phyloP scores from a whole-genome alignment of 345 rosid species.

The Ceriops zippeliana region DNA sequence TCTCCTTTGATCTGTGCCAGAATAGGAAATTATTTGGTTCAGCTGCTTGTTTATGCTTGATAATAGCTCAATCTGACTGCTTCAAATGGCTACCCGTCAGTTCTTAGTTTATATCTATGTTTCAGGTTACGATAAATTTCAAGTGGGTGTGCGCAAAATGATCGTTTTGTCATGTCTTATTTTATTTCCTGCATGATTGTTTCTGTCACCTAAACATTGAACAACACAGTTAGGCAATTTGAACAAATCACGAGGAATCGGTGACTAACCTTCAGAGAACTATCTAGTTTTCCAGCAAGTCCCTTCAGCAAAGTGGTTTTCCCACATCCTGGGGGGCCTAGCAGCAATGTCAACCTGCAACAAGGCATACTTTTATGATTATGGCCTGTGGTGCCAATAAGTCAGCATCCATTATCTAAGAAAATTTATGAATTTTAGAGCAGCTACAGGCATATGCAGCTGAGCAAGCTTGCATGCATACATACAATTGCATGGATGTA shows the following conservation, averaged over 20 bases:
- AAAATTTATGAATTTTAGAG: not conserved
- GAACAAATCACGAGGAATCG: not conserved
- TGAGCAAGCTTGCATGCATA: no score
- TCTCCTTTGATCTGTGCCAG: slow-evolving; percentile 30
- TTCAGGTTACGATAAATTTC: not conserved
- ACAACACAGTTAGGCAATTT: not conserved
- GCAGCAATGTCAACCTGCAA: slow-evolving; percentile 43
- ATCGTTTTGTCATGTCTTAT: not conserved
- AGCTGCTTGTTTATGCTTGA: not conserved
- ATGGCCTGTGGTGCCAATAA: not conserved
- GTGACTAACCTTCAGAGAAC: slow-evolving; percentile 38
- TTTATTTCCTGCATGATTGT: not conserved
- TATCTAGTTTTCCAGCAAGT: slow-evolving; percentile 40
- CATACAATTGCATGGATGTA: no score
- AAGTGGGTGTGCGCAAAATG: not conserved
- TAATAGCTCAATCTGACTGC: not conserved
- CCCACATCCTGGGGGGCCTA: slow-evolving; percentile 55
- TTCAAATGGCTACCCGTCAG: not conserved
- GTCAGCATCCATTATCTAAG: not conserved
- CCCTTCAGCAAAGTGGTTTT: slow-evolving; percentile 47
- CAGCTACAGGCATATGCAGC: not conserved
- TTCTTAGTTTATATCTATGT: not conserved
- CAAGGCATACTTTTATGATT: not conserved
- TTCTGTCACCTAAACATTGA: not conserved
- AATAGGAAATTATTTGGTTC: not conserved